Base-by-base conservation (phyloP, 2,329 filamentous ascomycete species). In the Aspergillus phoenicis region DNA sequence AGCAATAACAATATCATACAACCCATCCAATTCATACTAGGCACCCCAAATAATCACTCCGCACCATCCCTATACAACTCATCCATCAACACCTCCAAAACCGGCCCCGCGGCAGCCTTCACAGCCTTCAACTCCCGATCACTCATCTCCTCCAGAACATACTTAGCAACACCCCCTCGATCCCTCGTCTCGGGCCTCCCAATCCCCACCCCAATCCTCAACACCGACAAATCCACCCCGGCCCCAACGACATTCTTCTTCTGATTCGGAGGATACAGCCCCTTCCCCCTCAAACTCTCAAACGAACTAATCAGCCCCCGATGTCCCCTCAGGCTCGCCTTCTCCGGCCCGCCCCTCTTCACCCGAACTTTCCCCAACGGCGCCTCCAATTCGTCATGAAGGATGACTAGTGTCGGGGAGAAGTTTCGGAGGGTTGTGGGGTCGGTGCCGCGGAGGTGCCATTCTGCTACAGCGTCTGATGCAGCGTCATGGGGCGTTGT, bases 381-480 rank as follows among this genome's bases (percentile, higher is more conserved):
- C 45, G 85, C 82, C 70, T 97, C 93, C 36, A 98, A 78, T 74
- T 98, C 94, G 74, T 98, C 94, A 74, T 98, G 93, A 20, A 98
- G 81, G 11, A 98, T 80, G 0, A 98, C 86, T 15, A 99, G 76
- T 3, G 81, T 78, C 3, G 82, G 66, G 5, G 58, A 56, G 55
- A 70, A 61, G 26, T 60, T 56, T 22, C 58, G 62, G 15, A 65
- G 52, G 8, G 57, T 33, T n/a, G 17, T 26, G 8, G 61, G 65
- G 24, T 64, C 61, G 24, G 61, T 49, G 24, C 62, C 63, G 74
- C 72, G 20, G 67, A 39, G 56, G n/a, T 62, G 54, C 63, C 61
- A 64, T 43, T 65, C 63, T 17, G 10, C 11, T 6, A 8, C 30
- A 11, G 33, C 8, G 48, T 8, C 13, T 38, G 68, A 56, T 11